Evolutionary conservation across 257 asterid genomes (phyloP).

Genomic region (Perilla frutescens): DNA sequence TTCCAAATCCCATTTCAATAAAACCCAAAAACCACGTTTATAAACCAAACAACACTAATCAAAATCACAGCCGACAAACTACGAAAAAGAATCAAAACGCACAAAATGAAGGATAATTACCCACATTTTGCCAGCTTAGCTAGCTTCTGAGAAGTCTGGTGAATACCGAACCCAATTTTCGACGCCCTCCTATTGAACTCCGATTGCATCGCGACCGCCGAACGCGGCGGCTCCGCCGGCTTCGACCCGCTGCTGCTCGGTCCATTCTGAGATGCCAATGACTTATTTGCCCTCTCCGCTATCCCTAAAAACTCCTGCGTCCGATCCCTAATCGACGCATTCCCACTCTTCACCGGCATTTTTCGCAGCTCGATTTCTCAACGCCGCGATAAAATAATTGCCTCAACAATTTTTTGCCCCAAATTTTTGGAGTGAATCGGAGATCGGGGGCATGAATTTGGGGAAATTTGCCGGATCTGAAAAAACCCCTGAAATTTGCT

Average conservation of each 20-base stretch:
- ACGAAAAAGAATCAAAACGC: not conserved
- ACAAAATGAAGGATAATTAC: slow-evolving; percentile 27
- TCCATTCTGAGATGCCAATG: slow-evolving; percentile 57
- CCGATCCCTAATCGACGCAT: slow-evolving; percentile 82
- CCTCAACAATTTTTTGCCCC: not conserved
- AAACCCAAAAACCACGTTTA: not conserved
- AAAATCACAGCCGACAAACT: slow-evolving; percentile 16
- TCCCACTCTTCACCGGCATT: slow-evolving; percentile 66
- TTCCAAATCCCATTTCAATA: not conserved
- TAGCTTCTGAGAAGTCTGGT: slow-evolving; percentile 88
- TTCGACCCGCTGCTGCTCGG: slow-evolving; percentile 61
- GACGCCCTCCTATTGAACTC: slow-evolving; percentile 83
- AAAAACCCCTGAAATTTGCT: slow-evolving; percentile 25
- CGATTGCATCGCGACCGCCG: slow-evolving; percentile 70
- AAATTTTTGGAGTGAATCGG: slow-evolving; percentile 7
- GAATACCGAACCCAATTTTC: slow-evolving; percentile 79
- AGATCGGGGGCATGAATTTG: slow-evolving; percentile 24
- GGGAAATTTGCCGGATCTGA: slow-evolving; percentile 25
- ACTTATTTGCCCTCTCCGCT: slow-evolving; percentile 63
- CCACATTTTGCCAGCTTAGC: slow-evolving; percentile 84
- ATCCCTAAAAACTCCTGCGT: slow-evolving; percentile 76
- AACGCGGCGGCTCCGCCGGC: slow-evolving; percentile 54
- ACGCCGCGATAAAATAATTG: slow-evolving; percentile 26
- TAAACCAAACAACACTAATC: not conserved
- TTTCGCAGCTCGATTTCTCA: slow-evolving; percentile 30